These are phyloP conservation scores for Pulveroboletus ravenelii DNA, from an alignment of 768 basidiomycete genomes.

Conservation along the genomic window DNA sequence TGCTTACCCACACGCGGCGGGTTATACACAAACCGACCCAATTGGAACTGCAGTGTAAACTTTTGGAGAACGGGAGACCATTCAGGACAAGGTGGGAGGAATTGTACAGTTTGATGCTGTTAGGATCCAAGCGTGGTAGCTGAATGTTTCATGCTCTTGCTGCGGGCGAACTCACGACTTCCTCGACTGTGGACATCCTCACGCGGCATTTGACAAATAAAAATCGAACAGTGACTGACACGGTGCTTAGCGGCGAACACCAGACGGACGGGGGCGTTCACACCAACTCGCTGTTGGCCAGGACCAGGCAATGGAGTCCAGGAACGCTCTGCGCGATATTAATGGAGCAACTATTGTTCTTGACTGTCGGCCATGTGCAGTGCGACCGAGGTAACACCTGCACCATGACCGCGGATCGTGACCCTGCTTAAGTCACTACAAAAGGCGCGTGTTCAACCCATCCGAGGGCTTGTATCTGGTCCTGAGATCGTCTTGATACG, in stretches of 20 bases:
- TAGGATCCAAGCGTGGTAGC: neutral
- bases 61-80: constrained; percentile 45
- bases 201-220: constrained; percentile 47
- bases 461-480: constrained; percentile 42
- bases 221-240: constrained; percentile 52
- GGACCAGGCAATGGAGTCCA: constrained; percentile 47
- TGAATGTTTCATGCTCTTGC: neutral
- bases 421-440: constrained; percentile 37
- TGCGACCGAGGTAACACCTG: constrained; percentile 51
- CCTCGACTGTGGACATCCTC: constrained; percentile 25
- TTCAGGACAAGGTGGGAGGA: constrained; percentile 54
- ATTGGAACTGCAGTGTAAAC: constrained; percentile 43
- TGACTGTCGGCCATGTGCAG: constrained; percentile 51
- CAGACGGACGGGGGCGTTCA: neutral
- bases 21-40: constrained; percentile 45
- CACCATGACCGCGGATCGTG: constrained; percentile 58
- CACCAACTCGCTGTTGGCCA: constrained; percentile 48
- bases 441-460: constrained; percentile 37
- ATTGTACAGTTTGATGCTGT: constrained; percentile 41
- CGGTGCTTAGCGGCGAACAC: neutral
- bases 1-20: constrained; percentile 20
- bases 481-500: constrained; percentile 45
- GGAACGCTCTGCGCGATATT: constrained; percentile 58
- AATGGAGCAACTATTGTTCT: constrained; percentile 39
- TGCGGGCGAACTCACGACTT: constrained; percentile 36